phyloP scores from a whole-genome alignment of 139 green algal genomes.

The Limnomonas spitsbergensis region DNA sequence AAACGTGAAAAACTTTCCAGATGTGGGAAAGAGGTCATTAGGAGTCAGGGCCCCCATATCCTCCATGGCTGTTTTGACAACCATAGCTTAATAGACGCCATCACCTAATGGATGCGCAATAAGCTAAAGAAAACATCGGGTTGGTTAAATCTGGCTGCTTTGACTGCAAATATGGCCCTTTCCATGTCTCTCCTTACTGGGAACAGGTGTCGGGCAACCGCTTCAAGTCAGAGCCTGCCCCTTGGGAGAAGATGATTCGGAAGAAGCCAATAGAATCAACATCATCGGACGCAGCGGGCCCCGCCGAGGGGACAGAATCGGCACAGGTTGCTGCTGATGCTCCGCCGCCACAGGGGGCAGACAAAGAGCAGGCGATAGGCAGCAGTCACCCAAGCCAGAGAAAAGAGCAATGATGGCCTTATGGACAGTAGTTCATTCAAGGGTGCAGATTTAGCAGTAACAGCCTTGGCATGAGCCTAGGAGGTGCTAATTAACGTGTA shows the following conservation, averaged over 20 bases:
- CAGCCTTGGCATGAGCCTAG: too few relatives aligned
- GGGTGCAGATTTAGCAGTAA: too few relatives aligned
- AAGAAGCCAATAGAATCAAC: background rate
- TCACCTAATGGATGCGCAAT: too few relatives aligned
- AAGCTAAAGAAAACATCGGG: too few relatives aligned
- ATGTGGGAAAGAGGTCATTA: too few relatives aligned
- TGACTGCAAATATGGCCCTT: background rate
- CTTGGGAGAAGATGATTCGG: constrained; percentile 9
- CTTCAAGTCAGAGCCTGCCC: background rate
- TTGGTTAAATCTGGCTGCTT: too few relatives aligned
- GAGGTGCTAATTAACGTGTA: too few relatives aligned
- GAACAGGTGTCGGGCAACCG: background rate
- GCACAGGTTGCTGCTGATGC: background rate
- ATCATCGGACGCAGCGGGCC: background rate
- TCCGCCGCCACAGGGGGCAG: background rate
- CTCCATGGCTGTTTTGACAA: too few relatives aligned
- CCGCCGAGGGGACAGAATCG: background rate
- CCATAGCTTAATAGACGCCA: too few relatives aligned
- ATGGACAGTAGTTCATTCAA: too few relatives aligned
- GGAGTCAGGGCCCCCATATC: too few relatives aligned
- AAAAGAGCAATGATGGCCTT: background rate
- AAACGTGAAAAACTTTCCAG: too few relatives aligned
- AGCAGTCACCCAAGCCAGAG: background rate
- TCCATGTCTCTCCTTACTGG: background rate
- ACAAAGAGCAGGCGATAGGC: background rate